phyloP scores from a whole-genome alignment of 2,329 filamentous ascomycete genomes.

The Fusarium mundagurra region DNA sequence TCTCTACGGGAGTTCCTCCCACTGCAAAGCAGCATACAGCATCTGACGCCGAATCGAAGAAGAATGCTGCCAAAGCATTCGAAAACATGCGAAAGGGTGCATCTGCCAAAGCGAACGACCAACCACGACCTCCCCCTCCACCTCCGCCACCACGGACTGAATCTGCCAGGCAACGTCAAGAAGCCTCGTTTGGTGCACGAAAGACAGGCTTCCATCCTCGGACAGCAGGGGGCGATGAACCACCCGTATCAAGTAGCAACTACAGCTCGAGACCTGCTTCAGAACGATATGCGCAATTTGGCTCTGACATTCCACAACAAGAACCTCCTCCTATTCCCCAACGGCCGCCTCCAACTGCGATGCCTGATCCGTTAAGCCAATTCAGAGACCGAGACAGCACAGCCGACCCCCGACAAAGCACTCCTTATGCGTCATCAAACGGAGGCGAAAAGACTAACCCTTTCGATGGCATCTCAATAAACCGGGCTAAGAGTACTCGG shows the following conservation, averaged over 20 bases:
- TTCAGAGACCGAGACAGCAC: conserved; percentile 55
- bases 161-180: conserved; percentile 62
- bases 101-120: conserved; percentile 41
- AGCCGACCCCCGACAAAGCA: conserved; percentile 63
- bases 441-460: conserved; percentile 69
- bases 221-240: conserved; percentile 63
- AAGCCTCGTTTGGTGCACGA: conserved; percentile 64
- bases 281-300: conserved; percentile 34
- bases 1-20: conserved; percentile 53
- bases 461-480: conserved; percentile 59
- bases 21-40: conserved; percentile 53
- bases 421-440: conserved; percentile 64
- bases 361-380: conserved; percentile 59
- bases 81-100: conserved; percentile 56
- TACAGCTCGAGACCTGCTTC: conserved; percentile 55
- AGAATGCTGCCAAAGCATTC: conserved; percentile 55
- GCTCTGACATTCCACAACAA: conserved; percentile 20
- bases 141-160: conserved; percentile 60
- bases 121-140: conserved; percentile 45
- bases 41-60: conserved; percentile 50
- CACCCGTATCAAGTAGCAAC: conserved; percentile 60
- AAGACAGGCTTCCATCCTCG: conserved; percentile 61
- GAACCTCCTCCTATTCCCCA: conserved; percentile 24
- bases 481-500: conserved; percentile 58
- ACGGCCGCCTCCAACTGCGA: conserved; percentile 34